Evolutionary conservation across 345 rosid genomes (phyloP), one percentile per base, ranked within the genome.

Genomic region (Eucalyptus cloeziana): DNA sequence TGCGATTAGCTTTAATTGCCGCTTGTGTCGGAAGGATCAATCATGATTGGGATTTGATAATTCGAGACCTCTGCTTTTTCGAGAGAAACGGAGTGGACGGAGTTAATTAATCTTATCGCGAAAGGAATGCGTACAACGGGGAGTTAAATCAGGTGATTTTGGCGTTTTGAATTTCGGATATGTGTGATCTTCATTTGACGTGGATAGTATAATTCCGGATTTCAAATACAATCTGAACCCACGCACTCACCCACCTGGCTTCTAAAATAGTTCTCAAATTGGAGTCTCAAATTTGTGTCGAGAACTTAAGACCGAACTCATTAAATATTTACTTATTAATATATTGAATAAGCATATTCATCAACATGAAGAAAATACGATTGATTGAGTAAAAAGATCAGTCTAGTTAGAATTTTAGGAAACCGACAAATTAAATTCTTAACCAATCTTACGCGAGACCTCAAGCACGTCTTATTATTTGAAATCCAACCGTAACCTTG

Each of bases 401-500:
- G 22, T 15, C 6, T 31, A 19, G 79, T 16, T 33, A 16, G 43
- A 71, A 19, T 69, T 33, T 69, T 22, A 8, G 22, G 7, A 71
- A 8, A 71, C 13, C 2, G 44, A 19, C 25, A 33, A 69, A 8
- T 67, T 12, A 69, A 69, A 69, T 69, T 69, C 12, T 69, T 31
- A 31, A 31, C 24, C 43, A 16, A 69, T 69, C 24, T 7, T 64
- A 64, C 7, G 4, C 5, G 5, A 31, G 79, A 69, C 6, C 43
- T 67, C 0, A 3, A 4, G 13, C 3, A 17, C 0, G 4, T 69
- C 24, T 33, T 17, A 6, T 37, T 0, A 69, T 69, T 17, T 31
- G 5, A 16, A 17, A 69, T 16, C 6, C 24, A 69, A 8, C 9
- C 0, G 3, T 17, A 15, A 4, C 4, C 7, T 1, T 3, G 2